These are phyloP conservation scores for Carex sylvatica DNA, from an alignment of 202 grass and related monocot genomes.

Conservation along the genomic window DNA sequence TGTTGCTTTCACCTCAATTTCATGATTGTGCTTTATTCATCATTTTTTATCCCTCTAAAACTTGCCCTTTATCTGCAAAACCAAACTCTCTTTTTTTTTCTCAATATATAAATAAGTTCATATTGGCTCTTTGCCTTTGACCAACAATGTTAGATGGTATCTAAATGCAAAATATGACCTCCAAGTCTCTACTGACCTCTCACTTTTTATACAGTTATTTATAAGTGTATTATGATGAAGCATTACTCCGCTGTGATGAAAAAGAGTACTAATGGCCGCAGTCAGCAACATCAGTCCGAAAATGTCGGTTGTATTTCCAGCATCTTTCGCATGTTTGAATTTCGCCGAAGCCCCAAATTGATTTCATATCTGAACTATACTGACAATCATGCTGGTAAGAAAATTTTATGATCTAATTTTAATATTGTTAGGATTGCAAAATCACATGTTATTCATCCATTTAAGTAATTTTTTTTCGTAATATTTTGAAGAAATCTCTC, in stretches of 20 bases:
- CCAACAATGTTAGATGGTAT: background rate
- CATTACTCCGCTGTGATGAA: slow-evolving; percentile 46
- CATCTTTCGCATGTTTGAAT: slow-evolving; percentile 79
- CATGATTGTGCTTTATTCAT: background rate
- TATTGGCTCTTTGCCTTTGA: background rate
- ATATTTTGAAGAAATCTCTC: background rate
- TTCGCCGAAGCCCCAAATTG: slow-evolving; percentile 64
- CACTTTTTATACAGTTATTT: slow-evolving; percentile 7
- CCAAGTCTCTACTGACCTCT: background rate
- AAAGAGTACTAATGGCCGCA: slow-evolving; percentile 45
- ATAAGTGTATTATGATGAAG: slow-evolving; percentile 15
- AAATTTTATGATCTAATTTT: background rate
- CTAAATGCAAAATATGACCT: background rate
- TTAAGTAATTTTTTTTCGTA: background rate
- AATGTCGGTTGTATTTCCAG: slow-evolving; percentile 67
- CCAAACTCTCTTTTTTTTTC: background rate
- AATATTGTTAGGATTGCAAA: background rate
- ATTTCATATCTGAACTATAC: slow-evolving; percentile 52
- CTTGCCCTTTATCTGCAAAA: background rate
- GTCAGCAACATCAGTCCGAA: slow-evolving; percentile 32
- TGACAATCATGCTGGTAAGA: slow-evolving; percentile 46
- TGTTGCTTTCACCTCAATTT: slow-evolving; percentile 9
- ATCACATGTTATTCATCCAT: background rate
- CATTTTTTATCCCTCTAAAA: background rate
- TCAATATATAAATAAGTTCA: background rate